Percentiles rank a stretch among this genome's conserved stretches.
Conservation (phyloP, 148 eudicot species). For the Vaccinium darrowii region DNA sequence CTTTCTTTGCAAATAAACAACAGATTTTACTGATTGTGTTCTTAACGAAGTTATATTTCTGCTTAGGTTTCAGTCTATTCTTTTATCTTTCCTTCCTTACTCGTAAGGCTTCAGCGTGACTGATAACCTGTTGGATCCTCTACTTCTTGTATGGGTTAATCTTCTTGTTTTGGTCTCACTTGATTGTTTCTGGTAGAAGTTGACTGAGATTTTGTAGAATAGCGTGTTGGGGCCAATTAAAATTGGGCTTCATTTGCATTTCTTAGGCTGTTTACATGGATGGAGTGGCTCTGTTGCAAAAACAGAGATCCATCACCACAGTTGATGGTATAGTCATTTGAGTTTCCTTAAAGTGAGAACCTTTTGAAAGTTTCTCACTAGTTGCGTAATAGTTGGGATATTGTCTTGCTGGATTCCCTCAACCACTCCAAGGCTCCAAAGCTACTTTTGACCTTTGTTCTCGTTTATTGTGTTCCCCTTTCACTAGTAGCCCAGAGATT, state of each 20-base stretch:
- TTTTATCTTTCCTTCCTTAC: background rate
- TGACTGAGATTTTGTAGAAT: background rate
- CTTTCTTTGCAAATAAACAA: background rate
- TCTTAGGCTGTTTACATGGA: background rate
- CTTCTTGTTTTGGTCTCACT: constrained; percentile 5
- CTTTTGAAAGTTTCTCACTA: background rate
- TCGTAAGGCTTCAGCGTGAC: background rate
- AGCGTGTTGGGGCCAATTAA: background rate
- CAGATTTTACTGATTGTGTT: background rate
- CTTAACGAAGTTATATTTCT: background rate
- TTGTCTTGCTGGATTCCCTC: background rate
- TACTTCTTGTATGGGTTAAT: background rate
- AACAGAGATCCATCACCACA: background rate
- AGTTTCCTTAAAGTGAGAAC: background rate
- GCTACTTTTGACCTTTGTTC: background rate
- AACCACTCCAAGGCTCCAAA: background rate
- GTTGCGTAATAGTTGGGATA: background rate
- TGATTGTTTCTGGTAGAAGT: background rate
- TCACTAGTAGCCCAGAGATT: background rate
- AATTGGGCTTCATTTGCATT: background rate
- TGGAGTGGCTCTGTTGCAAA: background rate
- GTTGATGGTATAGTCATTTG: background rate
- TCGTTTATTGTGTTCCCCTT: background rate
- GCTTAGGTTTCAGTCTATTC: background rate
- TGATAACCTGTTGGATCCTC: background rate